Evolutionary conservation across 2,329 filamentous ascomycete species (phyloP).

Genomic region (Xylogone sp.): DNA sequence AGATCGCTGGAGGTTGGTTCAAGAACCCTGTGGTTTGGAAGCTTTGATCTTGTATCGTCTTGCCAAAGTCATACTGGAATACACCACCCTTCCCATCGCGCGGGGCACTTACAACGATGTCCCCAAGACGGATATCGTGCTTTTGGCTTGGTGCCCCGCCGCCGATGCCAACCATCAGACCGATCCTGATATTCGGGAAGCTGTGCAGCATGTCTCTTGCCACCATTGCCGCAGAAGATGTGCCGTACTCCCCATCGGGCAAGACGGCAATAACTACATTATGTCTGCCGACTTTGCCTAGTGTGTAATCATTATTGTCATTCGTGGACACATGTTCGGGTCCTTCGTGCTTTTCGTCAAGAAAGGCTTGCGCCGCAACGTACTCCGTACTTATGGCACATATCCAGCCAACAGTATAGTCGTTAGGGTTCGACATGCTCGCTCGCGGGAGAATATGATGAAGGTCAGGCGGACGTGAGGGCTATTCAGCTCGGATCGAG

Average conservation of each 20-base stretch:
- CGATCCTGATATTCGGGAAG: constrained; percentile 22
- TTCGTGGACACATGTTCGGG: constrained; percentile 13
- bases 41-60: constrained; percentile 15
- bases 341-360: constrained; percentile 34
- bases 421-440: not conserved
- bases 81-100: constrained; percentile 17
- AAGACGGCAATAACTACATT: constrained; percentile 28
- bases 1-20: constrained; percentile 8
- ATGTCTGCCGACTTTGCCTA: constrained; percentile 27
- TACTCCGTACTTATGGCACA: constrained; percentile 35
- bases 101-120: constrained; percentile 28
- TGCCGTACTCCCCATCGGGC: constrained; percentile 26
- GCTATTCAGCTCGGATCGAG: too few species aligned
- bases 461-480: too few species aligned
- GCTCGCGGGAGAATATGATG: too few species aligned
- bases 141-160: constrained; percentile 17
- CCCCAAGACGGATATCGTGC: constrained; percentile 33
- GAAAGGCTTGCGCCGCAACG: constrained; percentile 33
- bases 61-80: constrained; percentile 29
- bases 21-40: constrained; percentile 13
- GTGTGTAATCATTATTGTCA: constrained; percentile 27
- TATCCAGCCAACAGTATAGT: constrained; percentile 42
- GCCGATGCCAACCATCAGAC: constrained; percentile 23
- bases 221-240: constrained; percentile 23
- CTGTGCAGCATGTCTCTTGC: constrained; percentile 24